Base-by-base conservation (phyloP, 139 green algal genomes). In the Prasinococcaceae sp. region DNA sequence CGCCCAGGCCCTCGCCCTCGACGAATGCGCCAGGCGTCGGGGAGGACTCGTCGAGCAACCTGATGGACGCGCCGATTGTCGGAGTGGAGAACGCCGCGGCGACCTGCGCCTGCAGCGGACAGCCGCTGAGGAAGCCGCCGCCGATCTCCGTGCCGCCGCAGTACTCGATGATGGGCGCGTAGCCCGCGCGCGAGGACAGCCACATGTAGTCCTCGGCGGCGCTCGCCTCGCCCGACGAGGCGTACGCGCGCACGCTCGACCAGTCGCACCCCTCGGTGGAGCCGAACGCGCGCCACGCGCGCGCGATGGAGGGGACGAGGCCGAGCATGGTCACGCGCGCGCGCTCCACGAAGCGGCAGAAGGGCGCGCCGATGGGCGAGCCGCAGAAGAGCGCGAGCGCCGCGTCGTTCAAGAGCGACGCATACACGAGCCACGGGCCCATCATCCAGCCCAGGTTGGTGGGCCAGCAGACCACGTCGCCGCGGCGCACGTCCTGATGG, bases 371-470 rank as follows among this genome's bases (percentile, higher is more conserved):
- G 17, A 45, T 24, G 2, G 60, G 60, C 29, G 30, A 30, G 6
- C 63, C 63, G 32, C 84, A 55, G 58, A 83, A 95, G 8, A 95
- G 59, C 1, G 83, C 84, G 2, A 95, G 60, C 19, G 82, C 70
- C 0, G 69, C 83, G 14, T 76, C 69, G 60, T 94, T 95, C 24
- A 93, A 54, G 38, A 94, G 69, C 14, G 68, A 50, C 6, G 76
- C 79, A 54, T 84, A 95, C 2, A 94, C 48, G 29, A 96, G 74
- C 79, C 80, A 96, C 0, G 87, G 84, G 0, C 87, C 87, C 87
- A 96, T 96, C 82, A 94, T 94, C 83, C 85, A 94, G 1, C 85
- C 87, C 24, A 96, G 65, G 53, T 69, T 87, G 35, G 86, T 96
- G 20, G 87, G 87, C 87, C 87, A 96, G 25, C 55, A 68, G 28